Evolutionary conservation across 73 alveolate species (phyloP).

Genomic region (Urostyla sp.): DNA sequence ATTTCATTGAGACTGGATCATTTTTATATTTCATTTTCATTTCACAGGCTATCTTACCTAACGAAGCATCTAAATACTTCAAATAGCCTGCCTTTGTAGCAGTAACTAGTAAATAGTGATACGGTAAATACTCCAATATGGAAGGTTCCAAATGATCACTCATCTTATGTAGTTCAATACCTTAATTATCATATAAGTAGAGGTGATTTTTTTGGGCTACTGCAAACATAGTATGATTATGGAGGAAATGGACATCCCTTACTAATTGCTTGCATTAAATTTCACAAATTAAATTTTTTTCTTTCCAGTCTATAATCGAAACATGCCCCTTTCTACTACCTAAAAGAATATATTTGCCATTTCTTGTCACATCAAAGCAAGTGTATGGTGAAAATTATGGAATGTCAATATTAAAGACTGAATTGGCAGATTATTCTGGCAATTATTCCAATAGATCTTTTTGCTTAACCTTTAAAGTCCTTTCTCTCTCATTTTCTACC

Average conservation of each 20-base stretch:
- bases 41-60: conserved; percentile 92
- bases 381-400: conserved; percentile 84
- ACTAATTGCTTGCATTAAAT: conserved; percentile 88
- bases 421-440: conserved; percentile 73
- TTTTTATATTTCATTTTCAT: conserved; percentile 79
- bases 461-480: conserved; percentile 81
- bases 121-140: conserved; percentile 90
- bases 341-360: conserved; percentile 87
- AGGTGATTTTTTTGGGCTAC: conserved; percentile 93
- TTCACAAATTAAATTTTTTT: conserved; percentile 83
- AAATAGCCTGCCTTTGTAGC: conserved; percentile 84
- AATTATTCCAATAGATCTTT: conserved; percentile 71
- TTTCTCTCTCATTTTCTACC: conserved; percentile 77
- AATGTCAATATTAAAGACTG: conserved; percentile 80
- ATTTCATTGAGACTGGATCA: conserved; percentile 77
- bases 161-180: conserved; percentile 93
- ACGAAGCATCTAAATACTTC: conserved; percentile 90
- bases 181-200: conserved; percentile 93
- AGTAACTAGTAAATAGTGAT: conserved; percentile 90
- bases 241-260: conserved; percentile 86
- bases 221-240: conserved; percentile 89
- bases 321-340: conserved; percentile 97
- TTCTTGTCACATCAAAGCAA: conserved; percentile 82
- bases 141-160: conserved; percentile 86
- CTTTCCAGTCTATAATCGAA: conserved; percentile 91